A percentile compares a stretch with the other conserved stretches of the same genome.
These are phyloP conservation scores for Verticillium nubilum DNA, from an alignment of 2,329 filamentous ascomycete genomes.

Conservation along the genomic window DNA sequence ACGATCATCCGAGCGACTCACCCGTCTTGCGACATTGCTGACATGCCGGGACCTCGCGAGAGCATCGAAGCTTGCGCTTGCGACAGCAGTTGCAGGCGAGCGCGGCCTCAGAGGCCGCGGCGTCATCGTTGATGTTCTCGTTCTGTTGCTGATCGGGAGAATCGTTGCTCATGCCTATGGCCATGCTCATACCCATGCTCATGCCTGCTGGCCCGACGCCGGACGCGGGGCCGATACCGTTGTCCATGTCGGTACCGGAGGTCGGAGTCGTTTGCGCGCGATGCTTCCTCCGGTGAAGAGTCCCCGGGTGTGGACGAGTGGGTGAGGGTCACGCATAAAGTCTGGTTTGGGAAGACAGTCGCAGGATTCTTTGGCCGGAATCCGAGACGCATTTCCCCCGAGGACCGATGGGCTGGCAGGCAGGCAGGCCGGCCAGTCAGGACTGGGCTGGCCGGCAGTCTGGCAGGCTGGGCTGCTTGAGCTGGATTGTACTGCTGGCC, in stretches of 20 bases:
- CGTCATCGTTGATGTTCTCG: neutral
- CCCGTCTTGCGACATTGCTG: conserved; percentile 10
- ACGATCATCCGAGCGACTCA: conserved; percentile 1
- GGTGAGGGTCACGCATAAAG: neutral
- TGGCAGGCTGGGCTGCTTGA: too few species aligned
- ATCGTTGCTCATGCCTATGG: neutral
- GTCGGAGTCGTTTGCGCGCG: neutral
- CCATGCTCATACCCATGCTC: neutral
- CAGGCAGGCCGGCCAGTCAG: too few species aligned
- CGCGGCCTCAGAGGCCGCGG: conserved; percentile 1
- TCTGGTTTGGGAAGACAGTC: neutral
- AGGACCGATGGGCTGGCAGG: neutral
- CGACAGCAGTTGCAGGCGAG: conserved; percentile 10
- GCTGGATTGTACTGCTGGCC: neutral
- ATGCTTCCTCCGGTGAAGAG: neutral
- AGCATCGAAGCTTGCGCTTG: conserved; percentile 7
- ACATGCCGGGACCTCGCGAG: conserved; percentile 5
- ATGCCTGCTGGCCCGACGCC: too few species aligned
- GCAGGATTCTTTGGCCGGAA: neutral
- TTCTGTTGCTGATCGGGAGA: neutral
- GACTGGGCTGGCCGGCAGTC: too few species aligned
- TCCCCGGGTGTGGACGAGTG: neutral
- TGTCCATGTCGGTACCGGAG: neutral
- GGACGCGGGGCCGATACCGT: neutral
- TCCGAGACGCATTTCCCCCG: neutral